Conservation (phyloP, 352 stramenopile genomes). For the Phytopythium mirpurense region DNA sequence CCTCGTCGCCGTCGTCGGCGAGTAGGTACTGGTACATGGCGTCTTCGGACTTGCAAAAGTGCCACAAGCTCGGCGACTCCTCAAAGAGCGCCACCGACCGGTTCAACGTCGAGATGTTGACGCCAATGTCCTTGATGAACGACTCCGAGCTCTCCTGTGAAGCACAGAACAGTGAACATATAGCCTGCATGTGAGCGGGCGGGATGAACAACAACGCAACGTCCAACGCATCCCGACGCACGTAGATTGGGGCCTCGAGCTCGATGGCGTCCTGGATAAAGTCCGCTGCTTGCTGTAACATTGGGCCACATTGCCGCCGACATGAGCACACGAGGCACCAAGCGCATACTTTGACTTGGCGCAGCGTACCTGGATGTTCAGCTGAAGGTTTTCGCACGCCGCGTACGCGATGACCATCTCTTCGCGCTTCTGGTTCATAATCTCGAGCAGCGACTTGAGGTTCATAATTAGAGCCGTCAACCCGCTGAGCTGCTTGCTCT, state of each 20-base stretch:
- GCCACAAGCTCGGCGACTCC: conserved; percentile 62
- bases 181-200: no score
- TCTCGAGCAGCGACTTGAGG: conserved; percentile 80
- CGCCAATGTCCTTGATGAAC: conserved; percentile 76
- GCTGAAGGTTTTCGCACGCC: conserved; percentile 61
- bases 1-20: conserved; percentile 56
- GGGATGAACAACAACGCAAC: no score
- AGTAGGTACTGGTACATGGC: conserved; percentile 75
- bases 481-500: conserved; percentile 76
- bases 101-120: conserved; percentile 60
- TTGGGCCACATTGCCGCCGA: background rate
- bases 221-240: conserved; percentile 19
- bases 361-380: conserved; percentile 62
- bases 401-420: conserved; percentile 72
- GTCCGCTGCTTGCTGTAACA: conserved; percentile 47
- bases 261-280: conserved; percentile 83
- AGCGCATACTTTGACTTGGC: background rate
- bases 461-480: conserved; percentile 72
- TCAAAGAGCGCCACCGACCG: conserved; percentile 68
- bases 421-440: conserved; percentile 79
- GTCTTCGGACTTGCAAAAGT: conserved; percentile 82
- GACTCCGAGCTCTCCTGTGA: conserved; percentile 70
- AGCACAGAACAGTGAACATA: no score
- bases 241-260: conserved; percentile 66
- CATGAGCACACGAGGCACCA: background rate